These are phyloP conservation scores for Ustilago xerochloae DNA, from an alignment of 1,284 basidiomycete genomes.

Conservation along the genomic window DNA sequence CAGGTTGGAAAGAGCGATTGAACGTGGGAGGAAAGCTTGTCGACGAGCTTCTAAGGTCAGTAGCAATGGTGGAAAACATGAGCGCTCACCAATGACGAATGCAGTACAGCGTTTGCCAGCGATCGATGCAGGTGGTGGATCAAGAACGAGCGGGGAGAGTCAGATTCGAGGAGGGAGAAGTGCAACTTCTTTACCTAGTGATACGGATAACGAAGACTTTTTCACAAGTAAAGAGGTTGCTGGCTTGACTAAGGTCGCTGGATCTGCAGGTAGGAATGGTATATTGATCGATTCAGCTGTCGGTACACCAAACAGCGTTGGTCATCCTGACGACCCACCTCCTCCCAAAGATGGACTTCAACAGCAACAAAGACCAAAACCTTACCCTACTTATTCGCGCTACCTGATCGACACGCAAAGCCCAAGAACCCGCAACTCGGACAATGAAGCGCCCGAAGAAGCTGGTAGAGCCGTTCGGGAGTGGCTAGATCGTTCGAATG, in stretches of 20 bases:
- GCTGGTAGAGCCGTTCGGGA: conserved; percentile 17
- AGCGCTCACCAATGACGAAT: conserved; percentile 5
- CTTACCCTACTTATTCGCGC: conserved; percentile 39
- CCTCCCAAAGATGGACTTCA: conserved; percentile 15
- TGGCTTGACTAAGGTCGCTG: conserved; percentile 25
- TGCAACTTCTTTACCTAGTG: conserved; percentile 23
- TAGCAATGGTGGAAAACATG: conserved; percentile 6
- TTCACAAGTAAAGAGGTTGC: conserved; percentile 35
- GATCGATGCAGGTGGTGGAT: conserved; percentile 19
- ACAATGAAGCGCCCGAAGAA: conserved; percentile 4
- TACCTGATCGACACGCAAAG: conserved; percentile 24
- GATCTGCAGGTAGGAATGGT: conserved; percentile 9
- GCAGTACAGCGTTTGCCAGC: conserved; percentile 13
- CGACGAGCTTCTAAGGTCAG: conserved; percentile 23
- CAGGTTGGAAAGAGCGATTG: conserved; percentile 62
- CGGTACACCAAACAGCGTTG: conserved; percentile 33
- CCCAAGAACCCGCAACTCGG: conserved; percentile 1
- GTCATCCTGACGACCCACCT: conserved; percentile 15
- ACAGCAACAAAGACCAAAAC: conserved; percentile 25
- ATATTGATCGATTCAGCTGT: conserved; percentile 25
- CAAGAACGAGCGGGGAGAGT: conserved; percentile 35
- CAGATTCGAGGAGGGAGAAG: conserved; percentile 10
- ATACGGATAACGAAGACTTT: conserved; percentile 49
- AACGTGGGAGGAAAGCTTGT: conserved; percentile 51
- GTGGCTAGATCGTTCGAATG: conserved; percentile 31